Percentiles rank a stretch among this genome's conserved stretches.
These are phyloP conservation scores for Cytospora schulzeri DNA, from an alignment of 2,329 filamentous ascomycete species.

Conservation along the genomic window DNA sequence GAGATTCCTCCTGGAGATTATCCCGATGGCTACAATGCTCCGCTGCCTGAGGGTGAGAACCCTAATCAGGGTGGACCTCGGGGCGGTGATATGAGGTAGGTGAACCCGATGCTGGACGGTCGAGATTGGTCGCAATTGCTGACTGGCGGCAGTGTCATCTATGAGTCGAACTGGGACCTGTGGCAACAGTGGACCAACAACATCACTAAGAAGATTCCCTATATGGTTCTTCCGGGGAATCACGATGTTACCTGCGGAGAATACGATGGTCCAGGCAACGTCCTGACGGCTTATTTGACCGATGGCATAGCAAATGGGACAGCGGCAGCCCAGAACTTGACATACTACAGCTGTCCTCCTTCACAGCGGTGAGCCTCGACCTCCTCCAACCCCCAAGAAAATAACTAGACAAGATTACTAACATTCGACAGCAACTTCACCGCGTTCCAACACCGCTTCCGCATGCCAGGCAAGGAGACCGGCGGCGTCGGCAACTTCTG, in stretches of 20 bases:
- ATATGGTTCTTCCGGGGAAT: slow-evolving; percentile 55
- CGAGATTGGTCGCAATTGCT: neutral
- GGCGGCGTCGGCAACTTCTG: slow-evolving; percentile 55
- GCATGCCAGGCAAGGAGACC: slow-evolving; percentile 50
- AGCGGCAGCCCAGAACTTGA: slow-evolving; percentile 40
- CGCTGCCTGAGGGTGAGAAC: slow-evolving; percentile 47
- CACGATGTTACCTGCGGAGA: slow-evolving; percentile 52
- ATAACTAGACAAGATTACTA: neutral
- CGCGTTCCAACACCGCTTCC: slow-evolving; percentile 53
- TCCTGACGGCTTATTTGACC: slow-evolving; percentile 50
- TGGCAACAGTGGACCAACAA: slow-evolving; percentile 53
- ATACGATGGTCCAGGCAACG: slow-evolving; percentile 48
- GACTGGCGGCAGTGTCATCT: slow-evolving; percentile 37
- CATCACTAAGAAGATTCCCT: slow-evolving; percentile 47
- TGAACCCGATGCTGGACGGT: neutral
- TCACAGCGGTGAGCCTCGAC: slow-evolving; percentile 45
- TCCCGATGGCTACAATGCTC: slow-evolving; percentile 45
- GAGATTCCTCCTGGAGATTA: slow-evolving; percentile 43
- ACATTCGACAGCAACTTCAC: slow-evolving; percentile 46
- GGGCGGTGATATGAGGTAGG: slow-evolving; percentile 49
- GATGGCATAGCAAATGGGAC: slow-evolving; percentile 46
- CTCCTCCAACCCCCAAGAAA: neutral
- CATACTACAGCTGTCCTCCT: slow-evolving; percentile 54
- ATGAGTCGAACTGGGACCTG: slow-evolving; percentile 54
- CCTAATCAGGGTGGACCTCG: slow-evolving; percentile 48